phyloP scores from a whole-genome alignment of 768 basidiomycete genomes.

The Calocybe cyanea region DNA sequence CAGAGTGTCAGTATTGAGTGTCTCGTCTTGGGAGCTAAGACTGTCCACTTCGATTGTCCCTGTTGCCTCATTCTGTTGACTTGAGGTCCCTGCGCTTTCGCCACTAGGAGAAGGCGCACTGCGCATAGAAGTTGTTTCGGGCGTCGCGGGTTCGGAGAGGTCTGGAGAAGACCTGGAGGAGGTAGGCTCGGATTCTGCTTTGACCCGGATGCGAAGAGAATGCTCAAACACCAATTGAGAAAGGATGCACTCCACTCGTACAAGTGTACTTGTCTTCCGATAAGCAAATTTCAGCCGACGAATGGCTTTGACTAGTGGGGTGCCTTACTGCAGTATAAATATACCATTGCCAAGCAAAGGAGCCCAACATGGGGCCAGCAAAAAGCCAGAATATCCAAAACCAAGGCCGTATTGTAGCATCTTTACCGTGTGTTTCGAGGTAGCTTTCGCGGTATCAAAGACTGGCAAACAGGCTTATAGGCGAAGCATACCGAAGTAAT shows the following conservation, averaged over 20 bases:
- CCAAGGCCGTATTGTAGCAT: conserved; percentile 55
- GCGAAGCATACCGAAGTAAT: conserved; percentile 31
- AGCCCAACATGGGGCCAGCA: conserved; percentile 39
- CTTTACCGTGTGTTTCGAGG: conserved; percentile 50
- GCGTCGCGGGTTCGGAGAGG: conserved; percentile 12
- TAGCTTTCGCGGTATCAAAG: conserved; percentile 35
- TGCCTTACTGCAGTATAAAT: conserved; percentile 39
- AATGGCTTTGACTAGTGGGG: neutral
- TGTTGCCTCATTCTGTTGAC: conserved; percentile 4
- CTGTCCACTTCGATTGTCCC: conserved; percentile 14
- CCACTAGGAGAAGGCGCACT: conserved; percentile 3
- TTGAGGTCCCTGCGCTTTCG: conserved; percentile 1
- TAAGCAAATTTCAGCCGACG: neutral
- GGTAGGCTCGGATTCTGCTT: conserved; percentile 31
- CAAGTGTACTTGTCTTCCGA: conserved; percentile 40
- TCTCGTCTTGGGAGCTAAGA: conserved; percentile 18
- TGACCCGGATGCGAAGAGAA: conserved; percentile 58
- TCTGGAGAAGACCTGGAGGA: conserved; percentile 6
- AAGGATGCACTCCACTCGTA: conserved; percentile 43
- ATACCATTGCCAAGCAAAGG: conserved; percentile 52
- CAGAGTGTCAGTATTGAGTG: conserved; percentile 14
- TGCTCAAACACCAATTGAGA: conserved; percentile 42
- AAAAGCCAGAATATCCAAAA: conserved; percentile 60
- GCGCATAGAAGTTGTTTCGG: conserved; percentile 10
- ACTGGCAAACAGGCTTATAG: neutral